Percentiles rank a stretch among this genome's conserved stretches.
Evolutionary conservation across 192 early-diverging fungal genomes (phyloP).

Genomic region (Coemansia sp.): DNA sequence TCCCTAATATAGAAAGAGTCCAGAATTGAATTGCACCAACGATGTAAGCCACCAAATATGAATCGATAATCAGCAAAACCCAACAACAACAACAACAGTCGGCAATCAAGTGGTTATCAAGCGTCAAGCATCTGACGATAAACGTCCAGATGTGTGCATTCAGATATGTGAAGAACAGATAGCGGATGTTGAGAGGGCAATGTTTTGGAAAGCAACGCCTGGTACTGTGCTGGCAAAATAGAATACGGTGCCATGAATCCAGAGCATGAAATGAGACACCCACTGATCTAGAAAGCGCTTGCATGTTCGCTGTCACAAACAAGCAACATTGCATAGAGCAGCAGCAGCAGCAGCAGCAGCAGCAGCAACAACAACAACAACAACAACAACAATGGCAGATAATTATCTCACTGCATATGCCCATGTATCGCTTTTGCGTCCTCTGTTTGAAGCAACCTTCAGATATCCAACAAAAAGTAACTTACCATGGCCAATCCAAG

Average conservation of each 20-base stretch:
- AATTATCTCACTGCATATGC: background rate
- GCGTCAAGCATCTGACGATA: too few relatives aligned
- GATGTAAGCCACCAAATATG: background rate
- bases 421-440: background rate
- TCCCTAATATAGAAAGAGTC: constrained; percentile 21
- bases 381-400: constrained; percentile 1
- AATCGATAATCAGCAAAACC: background rate
- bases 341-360: background rate
- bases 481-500: constrained; percentile 5
- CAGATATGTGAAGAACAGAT: too few relatives aligned
- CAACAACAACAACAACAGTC: background rate
- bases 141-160: too few relatives aligned
- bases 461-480: background rate
- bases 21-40: background rate
- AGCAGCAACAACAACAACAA: background rate
- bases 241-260: background rate
- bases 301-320: background rate
- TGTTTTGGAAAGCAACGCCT: too few relatives aligned
- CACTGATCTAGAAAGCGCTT: background rate
- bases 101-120: too few relatives aligned
- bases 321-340: background rate
- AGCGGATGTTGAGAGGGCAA: too few relatives aligned
- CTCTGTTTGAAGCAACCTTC: background rate
- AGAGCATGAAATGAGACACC: background rate
- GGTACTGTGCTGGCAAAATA: background rate